Conservation (phyloP, 2,329 filamentous ascomycete species). For the Penicillium nordicum region DNA sequence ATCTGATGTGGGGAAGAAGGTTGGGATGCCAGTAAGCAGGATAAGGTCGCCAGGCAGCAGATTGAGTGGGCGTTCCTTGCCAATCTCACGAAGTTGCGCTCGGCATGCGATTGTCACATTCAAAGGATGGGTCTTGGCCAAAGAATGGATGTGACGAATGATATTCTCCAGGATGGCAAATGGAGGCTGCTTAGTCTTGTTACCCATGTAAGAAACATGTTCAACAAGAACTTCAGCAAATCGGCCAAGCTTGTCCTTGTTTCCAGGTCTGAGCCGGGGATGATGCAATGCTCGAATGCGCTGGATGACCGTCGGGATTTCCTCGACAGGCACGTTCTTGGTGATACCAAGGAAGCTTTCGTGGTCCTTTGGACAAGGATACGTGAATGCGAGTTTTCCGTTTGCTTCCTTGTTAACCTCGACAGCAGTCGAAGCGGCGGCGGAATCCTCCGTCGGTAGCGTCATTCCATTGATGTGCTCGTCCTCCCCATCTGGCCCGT, state of each 20-base stretch:
- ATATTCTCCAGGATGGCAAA: slow-evolving; percentile 73
- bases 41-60: slow-evolving; percentile 68
- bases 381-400: slow-evolving; percentile 71
- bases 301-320: slow-evolving; percentile 76
- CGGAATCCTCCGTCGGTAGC: slow-evolving; percentile 28
- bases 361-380: slow-evolving; percentile 76
- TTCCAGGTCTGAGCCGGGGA: slow-evolving; percentile 75
- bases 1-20: slow-evolving; percentile 90
- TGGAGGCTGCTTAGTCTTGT: slow-evolving; percentile 50
- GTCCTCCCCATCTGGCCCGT: slow-evolving; percentile 54
- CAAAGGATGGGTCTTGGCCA: slow-evolving; percentile 79
- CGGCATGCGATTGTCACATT: slow-evolving; percentile 77
- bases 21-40: slow-evolving; percentile 76
- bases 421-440: slow-evolving; percentile 30
- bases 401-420: slow-evolving; percentile 45
- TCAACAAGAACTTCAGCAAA: slow-evolving; percentile 49
- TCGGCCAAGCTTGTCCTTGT: slow-evolving; percentile 73
- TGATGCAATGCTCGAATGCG: slow-evolving; percentile 90
- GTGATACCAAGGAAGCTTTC: slow-evolving; percentile 67
- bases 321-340: slow-evolving; percentile 58
- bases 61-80: slow-evolving; percentile 51
- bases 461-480: slow-evolving; percentile 71
- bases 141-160: slow-evolving; percentile 85
- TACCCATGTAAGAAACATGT: slow-evolving; percentile 58
- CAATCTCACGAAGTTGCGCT: slow-evolving; percentile 60